Conservation (phyloP, 805 yeast species). For the Spathaspora sp. region DNA sequence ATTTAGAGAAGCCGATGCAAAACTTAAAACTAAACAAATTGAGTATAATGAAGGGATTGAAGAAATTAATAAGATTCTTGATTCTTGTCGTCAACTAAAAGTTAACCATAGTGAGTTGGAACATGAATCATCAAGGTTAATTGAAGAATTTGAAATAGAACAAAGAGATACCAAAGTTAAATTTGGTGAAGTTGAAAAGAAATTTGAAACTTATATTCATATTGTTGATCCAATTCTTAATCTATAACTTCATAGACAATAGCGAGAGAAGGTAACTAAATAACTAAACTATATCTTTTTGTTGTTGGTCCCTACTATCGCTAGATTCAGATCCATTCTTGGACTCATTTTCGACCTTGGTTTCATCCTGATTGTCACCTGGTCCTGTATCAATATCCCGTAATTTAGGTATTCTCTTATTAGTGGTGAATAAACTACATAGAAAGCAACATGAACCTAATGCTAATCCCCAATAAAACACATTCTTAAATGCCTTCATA, state of each 20-base stretch:
- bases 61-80: not conserved
- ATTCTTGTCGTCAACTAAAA: not conserved
- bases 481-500: conserved; percentile 36
- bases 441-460: conserved; percentile 29
- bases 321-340: not conserved
- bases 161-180: not conserved
- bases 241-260: not conserved
- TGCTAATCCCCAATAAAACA: conserved; percentile 39
- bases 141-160: conserved; percentile 13
- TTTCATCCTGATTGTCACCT: conserved; percentile 3
- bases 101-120: not conserved
- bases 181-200: not conserved
- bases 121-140: conserved; percentile 1
- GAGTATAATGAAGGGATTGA: conserved; percentile 1
- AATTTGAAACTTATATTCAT: not conserved
- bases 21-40: conserved; percentile 1
- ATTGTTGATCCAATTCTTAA: not conserved
- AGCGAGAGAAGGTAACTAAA: not conserved
- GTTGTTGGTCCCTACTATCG: not conserved
- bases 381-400: conserved; percentile 12
- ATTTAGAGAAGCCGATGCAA: conserved; percentile 1
- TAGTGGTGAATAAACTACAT: conserved; percentile 34
- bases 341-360: not conserved
- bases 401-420: conserved; percentile 37
- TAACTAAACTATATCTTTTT: not conserved